Base-by-base conservation (phyloP, 2,329 filamentous ascomycete genomes). In the Sclerotinia glacialis region DNA sequence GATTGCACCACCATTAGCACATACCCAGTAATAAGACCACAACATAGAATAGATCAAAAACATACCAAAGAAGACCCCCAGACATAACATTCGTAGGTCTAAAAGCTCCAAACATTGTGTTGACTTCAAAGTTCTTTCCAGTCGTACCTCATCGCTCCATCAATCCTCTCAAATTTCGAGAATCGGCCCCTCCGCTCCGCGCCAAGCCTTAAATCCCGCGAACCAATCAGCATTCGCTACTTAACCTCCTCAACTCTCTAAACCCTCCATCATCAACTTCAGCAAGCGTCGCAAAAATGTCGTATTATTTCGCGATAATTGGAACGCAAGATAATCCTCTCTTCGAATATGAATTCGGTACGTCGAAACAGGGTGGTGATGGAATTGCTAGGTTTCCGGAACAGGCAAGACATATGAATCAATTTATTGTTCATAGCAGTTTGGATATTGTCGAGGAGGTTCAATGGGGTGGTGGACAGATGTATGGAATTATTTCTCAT, bases 261-360 rank as follows among this genome's bases (percentile, higher is more conserved):
- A 55, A 58, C 64, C 52, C 46, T 50, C 23, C 63, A 60, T 64
- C 55, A 55, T 54, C 47, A 62, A 44, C 54, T 52, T 40, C 49
- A 47, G 21, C 8, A 40, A 21, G 56, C 54, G 46, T 47, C 26
- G 40, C 55, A 37, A 66, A 83, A 71, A 98, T 98, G 95, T 97
- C 93, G 68, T 99, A 98, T 84, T 97, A 97, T 83, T 98, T 99
- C 80, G 91, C 91, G 76, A 97, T 99, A 73, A 87, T 99, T 78
- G 95, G 93, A 76, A 96, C 93, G 28, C 91, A 92, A 74, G 95
- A 99, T 82, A 96, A 94, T 77, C 94, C 95, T 44, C 86, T 99
- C 72, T 99, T 98, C 81, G 94, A 96, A 80, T 87, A 96, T 79
- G 93, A 97, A 77, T 99, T 99, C 78, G 95, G 95, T 74, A 97